These are phyloP conservation scores for Dimocarpus longan DNA, from an alignment of 345 rosid genomes.

Conservation along the genomic window DNA sequence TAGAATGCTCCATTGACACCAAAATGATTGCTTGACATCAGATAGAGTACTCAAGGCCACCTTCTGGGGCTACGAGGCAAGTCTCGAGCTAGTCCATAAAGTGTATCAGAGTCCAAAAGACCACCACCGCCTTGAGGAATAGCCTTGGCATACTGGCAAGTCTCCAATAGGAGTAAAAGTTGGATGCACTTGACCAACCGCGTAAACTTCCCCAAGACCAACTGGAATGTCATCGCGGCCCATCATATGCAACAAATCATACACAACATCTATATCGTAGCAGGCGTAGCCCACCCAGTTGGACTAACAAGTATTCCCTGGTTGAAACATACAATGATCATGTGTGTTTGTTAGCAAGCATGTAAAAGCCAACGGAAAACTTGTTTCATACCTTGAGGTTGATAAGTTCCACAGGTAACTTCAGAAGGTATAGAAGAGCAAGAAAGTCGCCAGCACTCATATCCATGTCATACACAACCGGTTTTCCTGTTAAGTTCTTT, in stretches of 20 bases:
- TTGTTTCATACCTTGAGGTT: conserved; percentile 62
- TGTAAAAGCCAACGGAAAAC: not conserved
- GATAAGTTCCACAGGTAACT: conserved; percentile 68
- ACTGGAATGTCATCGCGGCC: conserved; percentile 94
- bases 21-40: not conserved
- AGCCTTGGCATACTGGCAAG: conserved; percentile 74
- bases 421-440: conserved; percentile 72
- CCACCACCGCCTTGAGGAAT: conserved; percentile 89
- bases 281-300: conserved; percentile 94
- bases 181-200: conserved; percentile 65
- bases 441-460: not conserved
- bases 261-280: conserved; percentile 76
- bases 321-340: not conserved
- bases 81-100: conserved; percentile 80
- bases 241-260: conserved; percentile 96
- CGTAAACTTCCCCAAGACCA: conserved; percentile 72
- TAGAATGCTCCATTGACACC: too few species aligned
- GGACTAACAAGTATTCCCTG: conserved; percentile 87
- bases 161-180: conserved; percentile 53
- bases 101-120: conserved; percentile 82
- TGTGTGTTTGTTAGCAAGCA: too few species aligned
- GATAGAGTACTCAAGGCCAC: conserved; percentile 29
- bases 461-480: conserved; percentile 88
- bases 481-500: conserved; percentile 57
- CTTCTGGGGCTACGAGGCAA: conserved; percentile 88